phyloP scores from a whole-genome alignment of 345 rosid species.

The Eucalyptus pauciflora region DNA sequence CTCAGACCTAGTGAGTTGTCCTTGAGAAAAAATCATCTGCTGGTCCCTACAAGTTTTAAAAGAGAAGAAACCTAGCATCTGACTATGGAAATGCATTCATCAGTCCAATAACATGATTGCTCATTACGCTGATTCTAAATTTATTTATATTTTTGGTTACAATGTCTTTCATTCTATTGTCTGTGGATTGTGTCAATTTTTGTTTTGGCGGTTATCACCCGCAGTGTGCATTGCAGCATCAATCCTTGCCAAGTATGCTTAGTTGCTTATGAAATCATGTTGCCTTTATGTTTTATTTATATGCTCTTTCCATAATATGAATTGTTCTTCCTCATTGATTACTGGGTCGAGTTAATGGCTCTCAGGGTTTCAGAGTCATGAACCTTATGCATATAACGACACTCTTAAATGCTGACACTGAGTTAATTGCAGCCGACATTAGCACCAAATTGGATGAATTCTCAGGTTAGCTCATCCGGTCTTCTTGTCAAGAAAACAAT shows the following conservation, averaged over 20 bases:
- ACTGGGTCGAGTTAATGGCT: not conserved
- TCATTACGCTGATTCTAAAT: not conserved
- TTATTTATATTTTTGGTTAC: not conserved
- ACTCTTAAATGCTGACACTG: slow-evolving; percentile 38
- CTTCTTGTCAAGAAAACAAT: slow-evolving; percentile 78
- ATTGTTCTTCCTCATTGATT: not conserved
- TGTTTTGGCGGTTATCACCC: not conserved
- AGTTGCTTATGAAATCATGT: not conserved
- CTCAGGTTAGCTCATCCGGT: slow-evolving; percentile 76
- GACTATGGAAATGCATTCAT: not conserved
- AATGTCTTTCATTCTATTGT: not conserved
- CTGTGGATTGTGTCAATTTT: not conserved
- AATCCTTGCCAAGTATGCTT: not conserved
- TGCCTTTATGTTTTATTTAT: not conserved
- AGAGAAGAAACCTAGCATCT: not conserved
- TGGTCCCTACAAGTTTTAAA: not conserved
- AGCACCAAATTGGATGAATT: slow-evolving; percentile 66
- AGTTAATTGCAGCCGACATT: slow-evolving; percentile 51
- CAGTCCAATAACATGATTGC: not conserved
- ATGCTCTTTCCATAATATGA: not conserved
- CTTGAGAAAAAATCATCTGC: not conserved
- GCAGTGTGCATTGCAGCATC: not conserved
- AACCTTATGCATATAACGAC: not conserved
- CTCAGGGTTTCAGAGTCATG: not conserved
- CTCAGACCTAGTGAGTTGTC: not conserved